Base-by-base conservation (phyloP, 371 early-diverging fungal genomes). In the Mortierella sp. region DNA sequence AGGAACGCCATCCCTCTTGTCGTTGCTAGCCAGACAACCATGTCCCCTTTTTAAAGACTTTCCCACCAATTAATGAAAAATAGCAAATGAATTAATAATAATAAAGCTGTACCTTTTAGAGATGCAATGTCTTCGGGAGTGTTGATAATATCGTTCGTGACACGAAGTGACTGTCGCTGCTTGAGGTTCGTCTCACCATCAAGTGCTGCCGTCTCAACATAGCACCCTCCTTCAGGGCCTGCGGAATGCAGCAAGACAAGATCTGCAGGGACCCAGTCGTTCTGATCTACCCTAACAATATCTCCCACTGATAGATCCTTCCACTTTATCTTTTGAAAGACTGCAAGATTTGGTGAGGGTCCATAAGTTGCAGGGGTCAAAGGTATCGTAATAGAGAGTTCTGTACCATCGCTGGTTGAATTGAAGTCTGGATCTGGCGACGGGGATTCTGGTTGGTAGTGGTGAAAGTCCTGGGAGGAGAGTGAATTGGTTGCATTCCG, bases 121-220 rank as follows among this genome's bases (percentile, higher is more conserved):
- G 70, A 20, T 20, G 70, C 86, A 75, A 91, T 40, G 64, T 83
- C 66, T 63, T 91, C 90, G 26, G 88, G 73, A 28, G 91, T 74
- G 3, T 80, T 66, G 62, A 90, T 84, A 66, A 84, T 84, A 47
- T 76, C 68, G 45, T 86, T 73, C 8, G 90, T 91, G 51, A 85
- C 87, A n/a, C 78, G 75, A 49, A 90, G 74, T 5, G 87, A 88
- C 68, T 90, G 90, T 11, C 89, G 85, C 57, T 91, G 91, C 84
- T 95, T 96, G 39, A 96, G 85, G 79, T 95, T 94, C 12, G 92
- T 92, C 86, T 96, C 97, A 26, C 93, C 97, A 80, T 96, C 95
- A 26, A 96, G 79, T 65, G 93, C 93, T 30, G 91, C 90, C 3
- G 97, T 95, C 72, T 95, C 93, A 59, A 96, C 89, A 84, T 90